Conservation (phyloP, 306 rosid species). For the Medicago ruthenica region DNA sequence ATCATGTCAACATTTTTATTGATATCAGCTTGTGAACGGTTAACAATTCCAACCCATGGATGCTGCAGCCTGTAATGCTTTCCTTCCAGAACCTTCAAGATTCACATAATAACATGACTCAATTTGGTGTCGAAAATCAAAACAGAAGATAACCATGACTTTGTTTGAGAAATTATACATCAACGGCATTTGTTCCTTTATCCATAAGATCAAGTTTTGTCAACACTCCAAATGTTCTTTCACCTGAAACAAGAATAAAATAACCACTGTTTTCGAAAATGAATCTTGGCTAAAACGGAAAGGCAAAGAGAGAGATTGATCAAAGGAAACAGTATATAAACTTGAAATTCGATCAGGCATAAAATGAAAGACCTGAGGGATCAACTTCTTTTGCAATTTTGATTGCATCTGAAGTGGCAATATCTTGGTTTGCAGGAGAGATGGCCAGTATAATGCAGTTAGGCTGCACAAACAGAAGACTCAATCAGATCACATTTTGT, state of each 20-base stretch:
- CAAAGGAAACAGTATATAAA: constrained; percentile 7
- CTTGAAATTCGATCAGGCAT: constrained; percentile 25
- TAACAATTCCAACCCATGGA: constrained; percentile 96
- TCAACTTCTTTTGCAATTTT: constrained; percentile 94
- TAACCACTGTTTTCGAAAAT: neutral
- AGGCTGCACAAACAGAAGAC: constrained; percentile 71
- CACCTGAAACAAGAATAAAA: constrained; percentile 60
- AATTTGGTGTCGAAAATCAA: constrained; percentile 1
- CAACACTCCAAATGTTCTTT: constrained; percentile 94
- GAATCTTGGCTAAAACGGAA: constrained; percentile 6
- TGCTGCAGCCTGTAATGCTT: constrained; percentile 82
- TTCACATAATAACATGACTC: constrained; percentile 34
- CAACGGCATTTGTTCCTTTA: constrained; percentile 55
- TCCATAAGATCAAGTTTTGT: constrained; percentile 95
- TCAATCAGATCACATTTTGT: constrained; percentile 38
- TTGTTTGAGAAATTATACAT: constrained; percentile 56
- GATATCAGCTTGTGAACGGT: constrained; percentile 67
- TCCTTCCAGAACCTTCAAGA: constrained; percentile 87
- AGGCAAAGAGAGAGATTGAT: neutral
- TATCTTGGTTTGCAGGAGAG: constrained; percentile 98
- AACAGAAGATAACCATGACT: constrained; percentile 28
- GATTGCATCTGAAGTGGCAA: constrained; percentile 95
- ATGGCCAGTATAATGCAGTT: constrained; percentile 89
- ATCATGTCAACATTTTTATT: constrained; percentile 86
- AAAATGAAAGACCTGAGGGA: constrained; percentile 66